Evolutionary conservation across 208 protist genomes (phyloP), one percentile per base, ranked within the genome.

Genomic region (Crithidia brevicula): DNA sequence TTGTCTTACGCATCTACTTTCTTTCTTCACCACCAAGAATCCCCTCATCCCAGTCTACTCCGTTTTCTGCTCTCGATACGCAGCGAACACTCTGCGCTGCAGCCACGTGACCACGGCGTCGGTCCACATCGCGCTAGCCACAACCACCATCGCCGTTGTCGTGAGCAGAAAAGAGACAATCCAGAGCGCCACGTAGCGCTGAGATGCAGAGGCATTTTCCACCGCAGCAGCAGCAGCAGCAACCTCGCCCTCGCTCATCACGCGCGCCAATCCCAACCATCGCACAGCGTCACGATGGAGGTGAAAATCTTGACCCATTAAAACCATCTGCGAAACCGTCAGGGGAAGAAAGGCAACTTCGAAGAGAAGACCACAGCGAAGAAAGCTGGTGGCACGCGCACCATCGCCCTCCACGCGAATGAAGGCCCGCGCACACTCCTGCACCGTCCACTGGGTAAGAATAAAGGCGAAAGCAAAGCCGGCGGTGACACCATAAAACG

Each of bases 381-480:
- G 42, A 40, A 63, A 52, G 9, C 30, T 30, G 0, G 42, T 20
- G n/a, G 56, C 22, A 0, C 58, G 58, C 30, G 7, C 28, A 1
- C 27, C 28, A 6, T 52, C 25, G 6, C 23, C 40, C 1, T 52
- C 34, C 3, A 20, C 58, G 20, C n/a, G 8, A 9, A 63, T 52
- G 28, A 52, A 52, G 20, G 18, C 22, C 1, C 30, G 11, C 16
- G 42, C 58, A 9, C 43, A 50, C 34, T 34, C 58, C 22, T 63
- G 43, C 9, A 63, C 11, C 1, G 52, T n/a, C 58, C 58, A 63
- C 58, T 63, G 58, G 1, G 58, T 28, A 30, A 63, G 10, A 15
- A 63, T 38, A 40, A 63, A 63, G n/a, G 43, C 42, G 20, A 63
- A 63, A 43, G 67, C 70, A 15, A 70, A 34, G 34, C 70, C 71